Conservation (phyloP, 345 rosid species). For the Mallotus nudiflorus region DNA sequence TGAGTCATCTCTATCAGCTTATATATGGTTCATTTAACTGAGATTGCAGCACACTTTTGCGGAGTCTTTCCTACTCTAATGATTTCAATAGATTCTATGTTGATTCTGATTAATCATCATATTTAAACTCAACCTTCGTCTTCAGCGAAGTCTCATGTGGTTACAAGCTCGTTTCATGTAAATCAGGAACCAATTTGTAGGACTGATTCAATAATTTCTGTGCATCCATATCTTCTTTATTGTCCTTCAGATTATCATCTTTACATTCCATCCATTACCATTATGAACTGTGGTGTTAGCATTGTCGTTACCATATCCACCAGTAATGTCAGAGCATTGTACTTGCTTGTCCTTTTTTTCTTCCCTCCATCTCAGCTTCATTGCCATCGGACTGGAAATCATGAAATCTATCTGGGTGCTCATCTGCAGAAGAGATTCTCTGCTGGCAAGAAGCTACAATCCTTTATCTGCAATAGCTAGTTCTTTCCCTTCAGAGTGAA, state of each 20-base stretch:
- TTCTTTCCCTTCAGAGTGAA: conserved; percentile 5
- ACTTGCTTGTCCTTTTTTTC: conserved; percentile 6
- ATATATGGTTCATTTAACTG: neutral
- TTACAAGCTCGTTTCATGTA: no score
- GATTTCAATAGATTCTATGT: no score
- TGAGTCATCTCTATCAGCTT: no score
- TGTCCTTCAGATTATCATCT: neutral
- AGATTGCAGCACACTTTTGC: neutral
- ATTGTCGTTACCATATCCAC: neutral
- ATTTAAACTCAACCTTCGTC: no score
- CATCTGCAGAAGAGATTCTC: neutral
- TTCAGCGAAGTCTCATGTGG: neutral
- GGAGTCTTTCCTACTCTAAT: no score
- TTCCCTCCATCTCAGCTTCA: conserved; percentile 8
- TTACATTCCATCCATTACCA: neutral
- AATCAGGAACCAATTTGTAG: no score
- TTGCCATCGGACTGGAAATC: neutral
- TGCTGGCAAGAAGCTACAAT: neutral
- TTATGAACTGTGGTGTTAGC: neutral
- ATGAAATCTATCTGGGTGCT: neutral
- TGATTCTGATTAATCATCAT: no score
- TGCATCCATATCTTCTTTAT: neutral
- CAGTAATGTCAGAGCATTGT: neutral
- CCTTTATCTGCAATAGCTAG: neutral
- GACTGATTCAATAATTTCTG: neutral